Conservation (phyloP, 1,284 basidiomycete species). For the Neonothopanus nambi region DNA sequence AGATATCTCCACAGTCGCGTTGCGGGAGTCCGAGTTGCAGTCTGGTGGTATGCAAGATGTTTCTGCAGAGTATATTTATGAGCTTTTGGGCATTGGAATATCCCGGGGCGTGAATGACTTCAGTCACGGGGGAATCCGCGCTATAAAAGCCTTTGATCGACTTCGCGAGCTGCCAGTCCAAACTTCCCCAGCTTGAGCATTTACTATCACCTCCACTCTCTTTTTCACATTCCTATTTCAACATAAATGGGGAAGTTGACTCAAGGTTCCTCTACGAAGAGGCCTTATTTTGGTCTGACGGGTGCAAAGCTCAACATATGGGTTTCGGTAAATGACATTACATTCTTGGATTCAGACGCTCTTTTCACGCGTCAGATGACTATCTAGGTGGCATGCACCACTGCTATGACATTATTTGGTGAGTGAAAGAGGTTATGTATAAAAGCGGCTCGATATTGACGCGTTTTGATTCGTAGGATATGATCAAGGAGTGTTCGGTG, state of each 20-base stretch:
- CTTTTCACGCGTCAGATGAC: background rate
- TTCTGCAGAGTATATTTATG: no score
- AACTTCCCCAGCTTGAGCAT: background rate
- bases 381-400: conserved; percentile 41
- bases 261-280: conserved; percentile 12
- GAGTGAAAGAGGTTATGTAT: background rate
- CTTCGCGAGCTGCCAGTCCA: no score
- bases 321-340: conserved; percentile 28
- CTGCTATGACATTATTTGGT: conserved; percentile 48
- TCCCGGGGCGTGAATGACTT: no score
- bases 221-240: background rate
- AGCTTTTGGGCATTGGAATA: no score
- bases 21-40: no score
- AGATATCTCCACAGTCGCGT: background rate
- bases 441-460: background rate
- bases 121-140: no score
- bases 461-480: conserved; percentile 32
- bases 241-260: background rate
- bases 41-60: no score
- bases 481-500: conserved; percentile 51
- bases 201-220: background rate
- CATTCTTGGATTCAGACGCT: background rate
- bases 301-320: conserved; percentile 42
- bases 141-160: no score
- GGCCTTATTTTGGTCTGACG: conserved; percentile 43